A percentile compares a stretch with the other conserved stretches of the same genome.
Evolutionary conservation across 108 stramenopile genomes (phyloP).

Genomic region (Epithemia pelagica): DNA sequence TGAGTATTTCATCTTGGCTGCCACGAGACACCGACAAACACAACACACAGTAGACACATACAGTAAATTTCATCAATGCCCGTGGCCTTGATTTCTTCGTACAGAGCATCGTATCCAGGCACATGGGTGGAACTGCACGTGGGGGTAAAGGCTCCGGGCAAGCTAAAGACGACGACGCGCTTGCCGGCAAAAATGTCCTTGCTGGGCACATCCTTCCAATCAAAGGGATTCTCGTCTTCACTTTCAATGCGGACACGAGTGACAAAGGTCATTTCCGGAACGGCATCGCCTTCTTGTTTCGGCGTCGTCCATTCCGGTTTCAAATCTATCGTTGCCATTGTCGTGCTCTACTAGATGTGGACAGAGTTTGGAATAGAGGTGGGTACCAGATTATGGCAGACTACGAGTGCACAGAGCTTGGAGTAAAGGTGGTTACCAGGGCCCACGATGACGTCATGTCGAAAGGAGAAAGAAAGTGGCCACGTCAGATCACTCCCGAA

Average conservation of each 20-base stretch:
- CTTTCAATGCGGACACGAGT: conserved; percentile 31
- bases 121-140: conserved; percentile 36
- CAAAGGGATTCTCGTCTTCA: conserved; percentile 43
- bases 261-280: conserved; percentile 29
- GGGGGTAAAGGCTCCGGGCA: conserved; percentile 41
- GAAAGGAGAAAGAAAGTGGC: too few relatives aligned
- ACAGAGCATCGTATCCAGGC: conserved; percentile 35
- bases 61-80: conserved; percentile 44
- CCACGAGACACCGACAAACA: too few relatives aligned
- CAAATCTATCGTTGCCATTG: too few relatives aligned
- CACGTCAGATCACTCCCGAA: too few relatives aligned
- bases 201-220: conserved; percentile 40
- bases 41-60: too few relatives aligned
- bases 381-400: too few relatives aligned
- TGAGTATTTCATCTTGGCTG: too few relatives aligned
- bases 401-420: too few relatives aligned
- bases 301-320: conserved; percentile 10
- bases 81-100: conserved; percentile 18
- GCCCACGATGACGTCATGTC: too few relatives aligned
- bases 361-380: too few relatives aligned
- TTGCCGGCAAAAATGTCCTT: conserved; percentile 30
- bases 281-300: conserved; percentile 18
- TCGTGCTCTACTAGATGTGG: too few relatives aligned
- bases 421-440: too few relatives aligned
- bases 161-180: conserved; percentile 11